Conservation (phyloP, 495 filamentous ascomycete genomes). For the Aspergillus avenaceus region DNA sequence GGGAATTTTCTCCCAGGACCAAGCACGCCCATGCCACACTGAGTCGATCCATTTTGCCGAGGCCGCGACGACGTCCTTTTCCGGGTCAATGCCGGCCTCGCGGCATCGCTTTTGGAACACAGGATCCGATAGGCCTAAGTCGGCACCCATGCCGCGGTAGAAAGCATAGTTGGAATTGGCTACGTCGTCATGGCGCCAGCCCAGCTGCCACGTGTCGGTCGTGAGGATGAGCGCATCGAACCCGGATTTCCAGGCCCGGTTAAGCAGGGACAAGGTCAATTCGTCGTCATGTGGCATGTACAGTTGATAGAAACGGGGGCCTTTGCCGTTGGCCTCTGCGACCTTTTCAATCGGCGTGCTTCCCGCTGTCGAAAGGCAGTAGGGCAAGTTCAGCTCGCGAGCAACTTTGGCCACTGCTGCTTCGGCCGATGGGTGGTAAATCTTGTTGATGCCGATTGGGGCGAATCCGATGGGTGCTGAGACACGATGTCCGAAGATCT, state of each 20-base stretch:
- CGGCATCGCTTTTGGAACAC: constrained; percentile 50
- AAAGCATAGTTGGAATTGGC: constrained; percentile 59
- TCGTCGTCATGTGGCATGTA: constrained; percentile 65
- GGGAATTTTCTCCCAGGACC: constrained; percentile 54
- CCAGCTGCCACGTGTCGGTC: constrained; percentile 62
- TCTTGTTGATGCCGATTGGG: constrained; percentile 63
- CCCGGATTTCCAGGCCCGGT: constrained; percentile 49
- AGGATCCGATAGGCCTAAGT: constrained; percentile 55
- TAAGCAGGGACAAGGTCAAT: constrained; percentile 50
- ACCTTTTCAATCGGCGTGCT: constrained; percentile 57
- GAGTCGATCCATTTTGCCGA: constrained; percentile 61
- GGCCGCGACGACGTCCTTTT: constrained; percentile 44
- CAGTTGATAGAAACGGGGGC: constrained; percentile 57
- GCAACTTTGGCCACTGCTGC: constrained; percentile 56
- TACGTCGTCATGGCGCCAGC: constrained; percentile 61
- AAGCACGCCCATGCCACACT: constrained; percentile 60
- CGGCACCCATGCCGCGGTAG: constrained; percentile 52
- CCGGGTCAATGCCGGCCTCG: constrained; percentile 50
- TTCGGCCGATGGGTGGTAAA: constrained; percentile 57
- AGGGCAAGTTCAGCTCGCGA: constrained; percentile 50
- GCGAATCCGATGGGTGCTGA: constrained; percentile 60
- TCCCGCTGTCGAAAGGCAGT: constrained; percentile 57
- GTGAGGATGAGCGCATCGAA: constrained; percentile 60
- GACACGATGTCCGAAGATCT: constrained; percentile 59
- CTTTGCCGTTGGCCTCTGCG: constrained; percentile 48